Base-by-base conservation (phyloP, 805 yeast species). In the Ogataea pignaliae region DNA sequence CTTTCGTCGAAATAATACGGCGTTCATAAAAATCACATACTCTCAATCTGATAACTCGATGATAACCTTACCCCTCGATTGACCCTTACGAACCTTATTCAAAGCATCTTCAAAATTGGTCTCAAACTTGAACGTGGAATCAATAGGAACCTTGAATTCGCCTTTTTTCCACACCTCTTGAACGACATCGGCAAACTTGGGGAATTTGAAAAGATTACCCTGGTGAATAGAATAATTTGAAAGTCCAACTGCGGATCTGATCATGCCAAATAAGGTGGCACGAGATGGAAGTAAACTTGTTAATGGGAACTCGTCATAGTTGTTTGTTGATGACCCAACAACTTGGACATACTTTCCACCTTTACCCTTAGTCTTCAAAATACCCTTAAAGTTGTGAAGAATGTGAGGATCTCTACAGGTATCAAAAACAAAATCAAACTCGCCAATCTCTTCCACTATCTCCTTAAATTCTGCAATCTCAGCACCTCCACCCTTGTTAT, bases 21-120 rank as follows among this genome's bases (percentile, higher is more conserved):
- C n/a, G n/a, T n/a, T n/a, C n/a, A n/a, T n/a, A n/a, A 21, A 21
- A 21, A n/a, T 36, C 13, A 9, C 16, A 21, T 4, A 5, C 7
- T 3, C n/a, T 15, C 13, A 34, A 34, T 18, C 18, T 34, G 37
- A 16, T 30, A 53, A 40, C 36, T 43, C 46, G 14, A 79, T 43
- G n/a, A 88, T 75, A 39, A 84, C 67, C 60, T 87, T 88, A 32
- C 96, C 96, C 44, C 72, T 76, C 8, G 83, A 80, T 39, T 59
- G 66, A 44, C 77, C 73, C 29, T 70, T 59, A 8, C 59, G 59
- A 28, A 83, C 57, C 48, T 66, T 66, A 9, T 74, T 73, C 37
- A 75, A 59, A 1, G 88, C 93, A 9, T 66, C 57, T 38, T 71
- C 49, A 48, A 59, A 76, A 14, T 83, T 74, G 12, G 52, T 50